phyloP scores from a whole-genome alignment of 306 rosid genomes.

The Coriaria nepalensis region DNA sequence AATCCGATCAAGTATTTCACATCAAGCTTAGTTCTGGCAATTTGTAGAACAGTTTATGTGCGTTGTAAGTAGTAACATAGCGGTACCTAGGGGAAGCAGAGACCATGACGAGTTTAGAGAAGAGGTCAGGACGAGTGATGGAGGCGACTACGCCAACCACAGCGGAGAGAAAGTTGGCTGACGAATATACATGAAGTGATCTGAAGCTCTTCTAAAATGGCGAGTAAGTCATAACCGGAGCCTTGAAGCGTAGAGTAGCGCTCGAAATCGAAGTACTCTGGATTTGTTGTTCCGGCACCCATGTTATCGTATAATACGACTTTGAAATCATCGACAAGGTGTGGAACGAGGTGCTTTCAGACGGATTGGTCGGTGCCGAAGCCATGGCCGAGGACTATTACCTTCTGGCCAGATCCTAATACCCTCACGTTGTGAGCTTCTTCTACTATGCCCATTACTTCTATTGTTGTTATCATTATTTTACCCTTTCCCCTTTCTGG shows the following conservation, averaged over 20 bases:
- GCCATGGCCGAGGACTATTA: constrained; percentile 53
- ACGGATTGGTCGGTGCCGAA: constrained; percentile 75
- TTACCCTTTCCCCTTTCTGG: too few relatives aligned
- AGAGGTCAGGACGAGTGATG: constrained; percentile 51
- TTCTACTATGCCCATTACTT: constrained; percentile 48
- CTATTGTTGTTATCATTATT: too few relatives aligned
- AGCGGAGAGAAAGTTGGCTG: constrained; percentile 74
- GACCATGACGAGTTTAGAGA: constrained; percentile 44
- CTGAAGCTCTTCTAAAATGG: constrained; percentile 43
- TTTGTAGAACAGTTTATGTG: too few relatives aligned
- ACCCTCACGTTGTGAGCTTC: constrained; percentile 74
- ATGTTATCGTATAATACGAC: constrained; percentile 56
- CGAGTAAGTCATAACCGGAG: constrained; percentile 45
- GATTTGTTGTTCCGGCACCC: constrained; percentile 77
- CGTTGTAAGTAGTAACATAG: not conserved
- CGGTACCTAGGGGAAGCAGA: constrained; percentile 52
- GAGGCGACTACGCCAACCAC: constrained; percentile 60
- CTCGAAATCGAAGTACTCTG: constrained; percentile 70
- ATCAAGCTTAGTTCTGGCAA: too few relatives aligned
- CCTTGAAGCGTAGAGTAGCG: constrained; percentile 55
- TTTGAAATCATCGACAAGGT: constrained; percentile 32
- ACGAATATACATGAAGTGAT: constrained; percentile 49
- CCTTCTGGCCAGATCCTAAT: constrained; percentile 31
- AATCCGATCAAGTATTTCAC: not conserved
- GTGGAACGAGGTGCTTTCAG: constrained; percentile 67